These are phyloP conservation scores for Quercus lobata DNA, from an alignment of 331 rosid genomes.

Conservation along the genomic window DNA sequence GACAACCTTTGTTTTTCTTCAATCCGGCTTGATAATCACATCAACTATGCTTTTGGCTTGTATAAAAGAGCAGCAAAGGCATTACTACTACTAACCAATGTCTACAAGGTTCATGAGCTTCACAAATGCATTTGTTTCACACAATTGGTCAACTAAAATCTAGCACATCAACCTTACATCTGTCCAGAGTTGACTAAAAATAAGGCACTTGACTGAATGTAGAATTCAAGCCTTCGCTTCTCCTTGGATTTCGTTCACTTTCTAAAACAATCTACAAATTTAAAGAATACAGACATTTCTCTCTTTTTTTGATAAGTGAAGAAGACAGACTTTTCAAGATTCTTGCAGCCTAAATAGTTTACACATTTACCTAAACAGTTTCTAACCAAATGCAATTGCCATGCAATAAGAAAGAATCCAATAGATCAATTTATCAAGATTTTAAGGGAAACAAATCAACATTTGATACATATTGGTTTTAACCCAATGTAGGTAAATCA, in stretches of 20 bases:
- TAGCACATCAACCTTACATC: neutral
- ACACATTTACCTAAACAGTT: neutral
- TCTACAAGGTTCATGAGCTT: neutral
- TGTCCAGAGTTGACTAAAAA: neutral
- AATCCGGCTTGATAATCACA: neutral
- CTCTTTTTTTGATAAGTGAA: no score
- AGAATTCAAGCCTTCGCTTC: neutral
- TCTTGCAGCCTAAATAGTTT: neutral
- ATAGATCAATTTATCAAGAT: neutral
- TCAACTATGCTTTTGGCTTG: neutral
- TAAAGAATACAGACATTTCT: neutral
- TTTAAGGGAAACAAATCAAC: neutral
- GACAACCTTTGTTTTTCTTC: neutral
- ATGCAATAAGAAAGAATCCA: neutral
- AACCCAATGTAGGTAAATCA: neutral
- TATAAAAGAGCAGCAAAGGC: neutral
- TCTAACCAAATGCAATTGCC: neutral
- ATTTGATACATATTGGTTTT: neutral
- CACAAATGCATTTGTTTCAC: neutral
- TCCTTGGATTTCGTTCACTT: neutral
- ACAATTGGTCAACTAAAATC: neutral
- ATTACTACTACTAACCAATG: neutral
- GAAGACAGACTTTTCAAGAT: neutral
- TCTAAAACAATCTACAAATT: neutral
- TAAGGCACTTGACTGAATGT: neutral